phyloP scores from a whole-genome alignment of 1,284 basidiomycete genomes.

The Moniliella sp. region DNA sequence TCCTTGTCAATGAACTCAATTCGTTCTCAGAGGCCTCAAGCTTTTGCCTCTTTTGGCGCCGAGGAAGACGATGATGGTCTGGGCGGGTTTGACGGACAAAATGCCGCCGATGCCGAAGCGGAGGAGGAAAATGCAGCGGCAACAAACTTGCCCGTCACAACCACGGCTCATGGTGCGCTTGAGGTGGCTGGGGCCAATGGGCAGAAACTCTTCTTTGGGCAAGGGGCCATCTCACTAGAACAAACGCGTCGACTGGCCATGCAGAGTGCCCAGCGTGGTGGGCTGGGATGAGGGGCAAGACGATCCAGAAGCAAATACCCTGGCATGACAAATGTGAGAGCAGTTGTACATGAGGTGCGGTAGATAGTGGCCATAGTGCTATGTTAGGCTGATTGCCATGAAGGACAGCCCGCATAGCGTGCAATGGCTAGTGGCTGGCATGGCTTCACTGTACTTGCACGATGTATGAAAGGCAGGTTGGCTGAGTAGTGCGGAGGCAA shows the following conservation, averaged over 20 bases:
- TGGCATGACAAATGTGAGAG: too few relatives aligned
- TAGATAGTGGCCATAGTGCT: too few relatives aligned
- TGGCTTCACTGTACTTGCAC: too few relatives aligned
- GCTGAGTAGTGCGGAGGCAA: too few relatives aligned
- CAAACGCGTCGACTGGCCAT: constrained; percentile 12
- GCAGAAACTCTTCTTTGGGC: constrained; percentile 17
- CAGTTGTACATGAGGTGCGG: too few relatives aligned
- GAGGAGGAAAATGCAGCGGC: constrained; percentile 5
- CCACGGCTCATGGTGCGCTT: constrained; percentile 12
- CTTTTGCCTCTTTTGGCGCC: neutral
- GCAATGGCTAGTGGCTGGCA: too few relatives aligned
- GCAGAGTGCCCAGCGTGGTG: constrained; percentile 16
- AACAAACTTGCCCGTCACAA: constrained; percentile 7
- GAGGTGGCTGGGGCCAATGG: constrained; percentile 27
- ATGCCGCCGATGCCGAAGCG: constrained; percentile 7
- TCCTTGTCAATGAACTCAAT: neutral
- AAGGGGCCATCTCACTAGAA: constrained; percentile 24
- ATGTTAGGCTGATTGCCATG: too few relatives aligned
- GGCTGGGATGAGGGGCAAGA: constrained; percentile 8
- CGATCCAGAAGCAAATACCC: too few relatives aligned
- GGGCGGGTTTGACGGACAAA: too few relatives aligned
- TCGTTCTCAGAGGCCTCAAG: constrained; percentile 1
- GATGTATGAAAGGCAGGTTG: too few relatives aligned
- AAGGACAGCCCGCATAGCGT: too few relatives aligned
- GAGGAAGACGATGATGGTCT: constrained; percentile 7